These are phyloP conservation scores for Bacidia rubella DNA, from an alignment of 495 filamentous ascomycete genomes.

Conservation along the genomic window DNA sequence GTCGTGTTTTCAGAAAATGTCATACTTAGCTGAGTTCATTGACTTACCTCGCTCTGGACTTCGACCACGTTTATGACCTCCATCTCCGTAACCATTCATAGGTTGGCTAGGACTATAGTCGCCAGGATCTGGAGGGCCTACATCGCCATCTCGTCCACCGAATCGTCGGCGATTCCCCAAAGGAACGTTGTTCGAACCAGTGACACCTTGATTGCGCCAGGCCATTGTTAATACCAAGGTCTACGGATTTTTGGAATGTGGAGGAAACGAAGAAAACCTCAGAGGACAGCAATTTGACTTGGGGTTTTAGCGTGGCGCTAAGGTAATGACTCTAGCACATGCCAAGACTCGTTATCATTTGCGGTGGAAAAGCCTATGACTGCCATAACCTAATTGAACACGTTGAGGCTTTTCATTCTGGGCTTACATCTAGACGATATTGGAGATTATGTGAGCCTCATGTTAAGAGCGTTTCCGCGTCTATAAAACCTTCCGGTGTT, in stretches of 20 bases:
- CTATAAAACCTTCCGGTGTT: too few relatives aligned
- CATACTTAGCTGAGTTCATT: too few relatives aligned
- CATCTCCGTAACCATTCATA: slow-evolving; percentile 30
- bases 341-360: too few relatives aligned
- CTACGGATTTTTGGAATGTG: not conserved
- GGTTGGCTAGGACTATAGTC: slow-evolving; percentile 44
- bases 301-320: not conserved
- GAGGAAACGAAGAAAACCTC: not conserved
- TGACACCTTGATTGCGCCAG: slow-evolving; percentile 91
- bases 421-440: too few relatives aligned
- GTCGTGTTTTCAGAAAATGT: slow-evolving; percentile 10
- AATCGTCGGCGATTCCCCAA: slow-evolving; percentile 80
- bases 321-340: not conserved
- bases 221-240: slow-evolving; percentile 44
- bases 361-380: too few relatives aligned
- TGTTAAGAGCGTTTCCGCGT: too few relatives aligned
- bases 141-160: slow-evolving; percentile 43
- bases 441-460: too few relatives aligned
- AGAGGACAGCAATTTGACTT: not conserved
- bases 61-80: slow-evolving; percentile 55
- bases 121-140: slow-evolving; percentile 35
- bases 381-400: too few relatives aligned
- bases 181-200: slow-evolving; percentile 96
- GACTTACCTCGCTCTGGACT: slow-evolving; percentile 54
- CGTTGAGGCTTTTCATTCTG: too few relatives aligned